Conservation (phyloP, 176 grass and related monocot genomes). For the Musa itinerans region DNA sequence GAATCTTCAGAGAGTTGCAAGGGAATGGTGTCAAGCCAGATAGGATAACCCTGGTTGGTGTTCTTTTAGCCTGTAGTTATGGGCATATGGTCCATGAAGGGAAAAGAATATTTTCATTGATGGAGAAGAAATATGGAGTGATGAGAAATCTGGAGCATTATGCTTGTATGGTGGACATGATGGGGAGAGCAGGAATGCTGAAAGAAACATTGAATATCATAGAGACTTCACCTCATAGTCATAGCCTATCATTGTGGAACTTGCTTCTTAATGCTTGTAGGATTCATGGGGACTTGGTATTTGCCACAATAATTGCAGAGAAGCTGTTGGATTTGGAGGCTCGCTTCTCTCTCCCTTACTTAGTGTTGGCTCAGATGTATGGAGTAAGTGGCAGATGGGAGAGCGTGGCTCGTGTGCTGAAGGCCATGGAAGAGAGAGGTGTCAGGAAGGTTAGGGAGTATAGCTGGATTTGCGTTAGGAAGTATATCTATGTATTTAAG, state of each 20-base stretch:
- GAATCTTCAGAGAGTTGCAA: constrained; percentile 44
- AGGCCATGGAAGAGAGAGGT: constrained; percentile 48
- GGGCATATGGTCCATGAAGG: constrained; percentile 42
- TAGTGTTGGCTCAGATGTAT: constrained; percentile 49
- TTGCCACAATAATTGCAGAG: constrained; percentile 54
- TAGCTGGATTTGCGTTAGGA: constrained; percentile 71
- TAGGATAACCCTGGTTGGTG: constrained; percentile 67
- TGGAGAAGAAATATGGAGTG: constrained; percentile 57
- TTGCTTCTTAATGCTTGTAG: constrained; percentile 64
- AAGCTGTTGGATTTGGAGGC: constrained; percentile 48
- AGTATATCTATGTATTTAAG: constrained; percentile 46
- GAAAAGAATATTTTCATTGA: constrained; percentile 38
- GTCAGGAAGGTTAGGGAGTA: constrained; percentile 41
- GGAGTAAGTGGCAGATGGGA: constrained; percentile 73
- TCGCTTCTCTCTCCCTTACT: constrained; percentile 47
- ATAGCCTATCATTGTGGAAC: constrained; percentile 29
- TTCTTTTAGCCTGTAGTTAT: constrained; percentile 56
- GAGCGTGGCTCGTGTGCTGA: constrained; percentile 69
- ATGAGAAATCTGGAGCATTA: constrained; percentile 41
- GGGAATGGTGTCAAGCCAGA: constrained; percentile 39
- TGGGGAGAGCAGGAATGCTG: constrained; percentile 56
- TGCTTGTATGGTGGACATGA: constrained; percentile 48
- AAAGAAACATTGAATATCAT: constrained; percentile 51
- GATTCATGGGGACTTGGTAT: constrained; percentile 33
- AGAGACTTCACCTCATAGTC: constrained; percentile 34